phyloP scores from a whole-genome alignment of 257 asterid species.

The Capsicum pubescens region DNA sequence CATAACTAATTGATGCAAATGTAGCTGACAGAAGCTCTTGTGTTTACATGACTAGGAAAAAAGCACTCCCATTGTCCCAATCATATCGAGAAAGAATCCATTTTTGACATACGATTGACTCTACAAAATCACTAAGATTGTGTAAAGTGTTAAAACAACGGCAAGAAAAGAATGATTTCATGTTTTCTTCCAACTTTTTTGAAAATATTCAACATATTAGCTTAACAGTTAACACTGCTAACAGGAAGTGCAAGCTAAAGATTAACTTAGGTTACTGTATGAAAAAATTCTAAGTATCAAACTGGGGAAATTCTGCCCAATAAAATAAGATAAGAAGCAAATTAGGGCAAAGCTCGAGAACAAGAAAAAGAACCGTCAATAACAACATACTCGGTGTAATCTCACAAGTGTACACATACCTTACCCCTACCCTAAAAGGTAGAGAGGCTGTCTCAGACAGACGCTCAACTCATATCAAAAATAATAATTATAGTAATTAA shows the following conservation, averaged over 20 bases:
- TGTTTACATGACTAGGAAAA: not conserved
- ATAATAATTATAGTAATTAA: no score
- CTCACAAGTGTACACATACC: no score
- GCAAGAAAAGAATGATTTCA: not conserved
- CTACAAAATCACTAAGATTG: not conserved
- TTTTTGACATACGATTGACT: not conserved
- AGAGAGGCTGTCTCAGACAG: not conserved
- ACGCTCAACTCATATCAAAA: not conserved
- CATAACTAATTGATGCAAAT: not conserved
- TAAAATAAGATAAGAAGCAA: slow-evolving; percentile 14
- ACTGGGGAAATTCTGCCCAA: not conserved
- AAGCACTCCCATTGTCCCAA: not conserved
- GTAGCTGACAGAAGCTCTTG: slow-evolving; percentile 5
- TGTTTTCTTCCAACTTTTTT: slow-evolving; percentile 1
- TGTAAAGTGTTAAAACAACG: not conserved
- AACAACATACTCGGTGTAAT: not conserved
- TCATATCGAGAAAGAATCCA: not conserved
- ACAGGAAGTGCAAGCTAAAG: not conserved
- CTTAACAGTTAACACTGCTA: not conserved
- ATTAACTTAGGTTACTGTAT: not conserved
- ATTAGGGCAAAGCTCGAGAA: not conserved
- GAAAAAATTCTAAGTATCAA: not conserved
- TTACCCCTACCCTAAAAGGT: no score
- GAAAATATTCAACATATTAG: not conserved
- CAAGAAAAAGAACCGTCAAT: not conserved